phyloP scores from a whole-genome alignment of 257 asterid genomes.

The Verbascum thapsus region DNA sequence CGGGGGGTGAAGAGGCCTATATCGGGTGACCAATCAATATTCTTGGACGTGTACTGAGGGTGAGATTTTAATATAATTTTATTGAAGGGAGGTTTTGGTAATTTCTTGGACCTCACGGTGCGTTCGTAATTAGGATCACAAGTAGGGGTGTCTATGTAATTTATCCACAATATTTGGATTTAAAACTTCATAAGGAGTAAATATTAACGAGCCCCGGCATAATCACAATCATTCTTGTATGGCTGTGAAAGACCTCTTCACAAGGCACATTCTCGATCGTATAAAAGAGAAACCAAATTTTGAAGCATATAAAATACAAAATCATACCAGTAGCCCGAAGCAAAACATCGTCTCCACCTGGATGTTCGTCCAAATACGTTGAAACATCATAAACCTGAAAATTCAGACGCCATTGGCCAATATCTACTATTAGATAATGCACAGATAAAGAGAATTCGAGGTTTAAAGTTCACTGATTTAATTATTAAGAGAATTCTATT shows the following conservation, averaged over 20 bases:
- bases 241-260: neutral
- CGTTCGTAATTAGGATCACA: too few relatives aligned
- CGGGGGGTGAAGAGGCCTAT: too few relatives aligned
- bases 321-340: conserved; percentile 61
- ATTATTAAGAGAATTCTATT: neutral
- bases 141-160: too few relatives aligned
- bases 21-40: too few relatives aligned
- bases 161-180: too few relatives aligned
- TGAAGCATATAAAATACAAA: conserved; percentile 7
- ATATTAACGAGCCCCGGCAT: too few relatives aligned
- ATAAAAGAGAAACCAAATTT: neutral
- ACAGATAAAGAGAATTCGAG: neutral
- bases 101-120: too few relatives aligned
- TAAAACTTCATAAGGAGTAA: too few relatives aligned
- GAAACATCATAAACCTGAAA: conserved; percentile 89
- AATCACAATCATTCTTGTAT: too few relatives aligned
- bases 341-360: conserved; percentile 95
- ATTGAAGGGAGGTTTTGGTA: too few relatives aligned
- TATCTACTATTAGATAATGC: conserved; percentile 3
- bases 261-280: neutral
- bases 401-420: conserved; percentile 30
- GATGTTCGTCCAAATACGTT: conserved; percentile 84
- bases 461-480: conserved; percentile 9
- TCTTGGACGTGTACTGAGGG: too few relatives aligned
- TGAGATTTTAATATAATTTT: too few relatives aligned